Evolutionary conservation across 2,329 filamentous ascomycete species (phyloP), one percentile per base, ranked within the genome.

Genomic region (Colletotrichum graminicola): DNA sequence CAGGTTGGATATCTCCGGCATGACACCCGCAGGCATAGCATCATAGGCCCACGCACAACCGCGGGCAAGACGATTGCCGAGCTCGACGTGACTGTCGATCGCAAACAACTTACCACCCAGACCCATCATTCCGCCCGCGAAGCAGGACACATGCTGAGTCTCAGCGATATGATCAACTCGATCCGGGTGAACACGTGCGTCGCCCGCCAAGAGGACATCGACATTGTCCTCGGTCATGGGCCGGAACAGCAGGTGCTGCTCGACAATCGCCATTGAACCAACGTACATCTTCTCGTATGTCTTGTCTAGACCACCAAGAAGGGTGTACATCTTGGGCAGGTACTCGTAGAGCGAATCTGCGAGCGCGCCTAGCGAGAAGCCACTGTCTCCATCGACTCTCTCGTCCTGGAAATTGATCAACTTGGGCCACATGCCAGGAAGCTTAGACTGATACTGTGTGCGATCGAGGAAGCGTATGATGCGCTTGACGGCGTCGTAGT

Each of bases 381-480:
- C 12, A 41, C 72, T 62, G 39, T 62, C 49, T 23, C 43, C 55
- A 2, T 73, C 73, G 55, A 83, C 83, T 76, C 78, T 84, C 79
- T 79, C 86, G 84, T 60, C 85, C 83, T 71, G 85, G 86, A 77
- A 89, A 76, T 91, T 89, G 11, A 94, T 80, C 66, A 82, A 84
- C 57, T 89, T 85, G 1, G 93, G 92, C 92, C 92, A 95, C 80
- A 94, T 85, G 0, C 93, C 93, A 0, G 93, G 92, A 1, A 95
- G 79, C 18, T 81, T 84, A 0, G 93, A 94, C 21, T 85, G 80
- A 73, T 88, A 87, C 80, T 95, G 93, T 65, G 88, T 87, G 8
- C 83, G 80, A 67, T 92, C 87, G 72, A 95, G 87, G 18, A 90
- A 84, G 67, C 92, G 85, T 73, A 90, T 93, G 67, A 95, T 88